Evolutionary conservation across 805 yeast species (phyloP), one percentile per base, ranked within the genome.

Genomic region (Sporopachydermia lactativora): DNA sequence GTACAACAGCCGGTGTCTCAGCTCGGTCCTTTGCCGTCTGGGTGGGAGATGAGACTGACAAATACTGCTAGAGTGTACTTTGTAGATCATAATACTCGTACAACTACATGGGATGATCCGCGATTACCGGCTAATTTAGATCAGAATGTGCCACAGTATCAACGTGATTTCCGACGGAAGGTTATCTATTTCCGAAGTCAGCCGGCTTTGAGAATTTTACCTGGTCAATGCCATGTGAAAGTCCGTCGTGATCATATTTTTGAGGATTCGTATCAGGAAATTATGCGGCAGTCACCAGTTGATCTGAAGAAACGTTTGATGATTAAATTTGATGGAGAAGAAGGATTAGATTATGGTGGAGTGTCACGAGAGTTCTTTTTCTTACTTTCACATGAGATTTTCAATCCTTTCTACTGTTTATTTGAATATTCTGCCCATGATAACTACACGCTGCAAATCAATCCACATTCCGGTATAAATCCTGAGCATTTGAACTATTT

Each of bases 71-170:
- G 99, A 60, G 98, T 92, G 16, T 92, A 92, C 61, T 92, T 92
- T 60, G 99, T 92, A 49, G 99, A 92, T 61, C 99, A 92, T 67
- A 92, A 92, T 64, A 92, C 99, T 19, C 92, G 92, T 65, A 92
- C 99, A 0, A 92, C 99, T 1, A 92, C 99, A 1, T 92, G 99
- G 99, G 99, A 92, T 62, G 99, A 92, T 59, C 99, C 99, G 47
- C 78, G 99, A 57, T 71, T 92, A 58, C 99, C 99, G 40, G 85
- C 96, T 4, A 83, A 95, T 5, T 68, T 92, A 52, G 99, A 92
- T 61, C 97, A 92, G 65, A 89, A 89, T 52, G 99, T 92, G 52
- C 99, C 99, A 16, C 97, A 92, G 65, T 92, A 92, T 62, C 92
- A 92, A 72, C 89, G 99, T 68, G 99, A 92, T 62, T 92, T 92